Evolutionary conservation across 83 land plant species (phyloP).

Genomic region (Thuja plicata): DNA sequence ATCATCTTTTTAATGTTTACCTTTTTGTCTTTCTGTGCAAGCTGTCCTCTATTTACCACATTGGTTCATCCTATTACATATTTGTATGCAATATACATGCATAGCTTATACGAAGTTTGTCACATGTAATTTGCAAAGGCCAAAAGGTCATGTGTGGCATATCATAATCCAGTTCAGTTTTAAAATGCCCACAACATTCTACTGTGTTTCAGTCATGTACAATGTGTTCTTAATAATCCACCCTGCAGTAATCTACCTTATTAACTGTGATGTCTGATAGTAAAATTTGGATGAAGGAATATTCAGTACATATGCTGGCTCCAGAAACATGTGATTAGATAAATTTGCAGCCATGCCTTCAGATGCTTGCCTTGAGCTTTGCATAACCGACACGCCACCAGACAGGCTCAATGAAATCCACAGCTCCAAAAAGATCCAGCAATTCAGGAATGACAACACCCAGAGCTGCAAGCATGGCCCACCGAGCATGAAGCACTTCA

Average conservation of each 20-base stretch:
- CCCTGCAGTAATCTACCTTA: not conserved
- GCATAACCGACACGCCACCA: conserved; percentile 99
- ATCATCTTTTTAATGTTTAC: not conserved
- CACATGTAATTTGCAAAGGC: not conserved
- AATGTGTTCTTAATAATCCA: not conserved
- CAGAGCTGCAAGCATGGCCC: conserved; percentile 98
- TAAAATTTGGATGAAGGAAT: conserved; percentile 4
- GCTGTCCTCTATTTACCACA: not conserved
- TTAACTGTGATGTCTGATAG: not conserved
- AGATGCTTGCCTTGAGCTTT: conserved; percentile 73
- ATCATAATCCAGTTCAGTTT: not conserved
- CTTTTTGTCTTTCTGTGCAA: not conserved
- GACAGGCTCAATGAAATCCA: conserved; percentile 85
- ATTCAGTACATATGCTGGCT: conserved; percentile 1
- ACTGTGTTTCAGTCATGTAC: not conserved
- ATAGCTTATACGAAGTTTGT: not conserved
- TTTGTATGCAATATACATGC: conserved; percentile 1
- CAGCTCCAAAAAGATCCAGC: conserved; percentile 54
- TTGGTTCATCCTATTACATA: not conserved
- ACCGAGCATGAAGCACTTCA: conserved; percentile 95
- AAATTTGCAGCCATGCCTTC: conserved; percentile 14
- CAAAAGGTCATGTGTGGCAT: not conserved
- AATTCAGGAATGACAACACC: conserved; percentile 91
- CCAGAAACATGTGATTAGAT: conserved; percentile 4
- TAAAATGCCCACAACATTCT: not conserved